These are phyloP conservation scores for Dalbergia cochinchinensis DNA, from an alignment of 306 rosid species.

Conservation along the genomic window DNA sequence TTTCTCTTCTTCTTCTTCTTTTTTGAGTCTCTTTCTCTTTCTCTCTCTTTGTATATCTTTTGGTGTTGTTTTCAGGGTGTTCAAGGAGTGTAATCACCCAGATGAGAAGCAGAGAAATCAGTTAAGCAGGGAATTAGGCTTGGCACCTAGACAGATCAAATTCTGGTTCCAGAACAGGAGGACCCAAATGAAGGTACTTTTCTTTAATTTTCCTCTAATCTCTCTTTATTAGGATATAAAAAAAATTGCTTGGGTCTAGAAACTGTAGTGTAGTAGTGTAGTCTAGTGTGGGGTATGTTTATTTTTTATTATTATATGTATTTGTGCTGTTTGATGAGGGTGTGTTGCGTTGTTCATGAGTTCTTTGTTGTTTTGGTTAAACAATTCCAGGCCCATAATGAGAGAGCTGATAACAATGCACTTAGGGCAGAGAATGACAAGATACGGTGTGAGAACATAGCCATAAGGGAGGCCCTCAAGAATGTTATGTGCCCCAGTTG, in stretches of 20 bases:
- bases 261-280: neutral
- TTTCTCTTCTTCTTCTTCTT: neutral
- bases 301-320: too few relatives aligned
- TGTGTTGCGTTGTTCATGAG: neutral
- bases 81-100: constrained; percentile 96
- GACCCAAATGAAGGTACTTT: constrained; percentile 92
- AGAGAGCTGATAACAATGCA: constrained; percentile 79
- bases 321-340: neutral
- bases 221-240: neutral
- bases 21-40: constrained; percentile 17
- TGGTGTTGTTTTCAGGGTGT: constrained; percentile 62
- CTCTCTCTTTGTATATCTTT: neutral
- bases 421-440: constrained; percentile 93
- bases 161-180: constrained; percentile 98
- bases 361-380: constrained; percentile 27
- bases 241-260: too few relatives aligned
- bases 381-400: constrained; percentile 81
- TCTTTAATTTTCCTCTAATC: neutral
- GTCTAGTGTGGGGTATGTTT: too few relatives aligned
- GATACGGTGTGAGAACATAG: constrained; percentile 95
- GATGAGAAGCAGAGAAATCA: constrained; percentile 93
- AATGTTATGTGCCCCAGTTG: constrained; percentile 92
- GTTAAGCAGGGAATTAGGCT: constrained; percentile 85
- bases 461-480: constrained; percentile 94
- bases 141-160: constrained; percentile 98